Evolutionary conservation across 495 filamentous ascomycete genomes (phyloP).

Genomic region (Mycothermus thermophilus): DNA sequence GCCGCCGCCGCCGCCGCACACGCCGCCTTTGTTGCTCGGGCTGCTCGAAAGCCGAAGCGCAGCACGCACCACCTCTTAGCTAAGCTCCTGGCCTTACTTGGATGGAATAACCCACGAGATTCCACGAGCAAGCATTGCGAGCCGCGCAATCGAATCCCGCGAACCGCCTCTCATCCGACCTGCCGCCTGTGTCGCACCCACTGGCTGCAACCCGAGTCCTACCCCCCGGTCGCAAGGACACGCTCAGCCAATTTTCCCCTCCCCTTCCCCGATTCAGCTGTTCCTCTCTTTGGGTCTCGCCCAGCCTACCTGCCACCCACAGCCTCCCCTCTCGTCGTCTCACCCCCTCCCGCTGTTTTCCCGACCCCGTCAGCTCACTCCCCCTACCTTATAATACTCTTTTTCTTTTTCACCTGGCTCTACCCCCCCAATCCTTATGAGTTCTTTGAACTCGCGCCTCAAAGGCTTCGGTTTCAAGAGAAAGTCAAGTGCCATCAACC

Average conservation of each 20-base stretch:
- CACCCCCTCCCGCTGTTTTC: constrained; percentile 4
- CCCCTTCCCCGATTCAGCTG: constrained; percentile 11
- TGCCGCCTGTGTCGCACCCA: constrained; percentile 4
- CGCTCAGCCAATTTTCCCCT: constrained; percentile 9
- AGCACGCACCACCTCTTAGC: too few species aligned
- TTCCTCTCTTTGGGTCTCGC: constrained; percentile 7
- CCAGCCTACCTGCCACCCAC: constrained; percentile 14
- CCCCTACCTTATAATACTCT: constrained; percentile 15
- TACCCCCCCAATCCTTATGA: constrained; percentile 33
- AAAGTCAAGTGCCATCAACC: constrained; percentile 36
- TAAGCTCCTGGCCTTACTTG: constrained; percentile 1
- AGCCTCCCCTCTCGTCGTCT: constrained; percentile 10
- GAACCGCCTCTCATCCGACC: neutral
- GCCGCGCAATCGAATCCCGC: neutral
- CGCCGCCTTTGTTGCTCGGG: too few species aligned
- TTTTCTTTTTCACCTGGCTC: constrained; percentile 4
- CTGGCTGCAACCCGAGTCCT: constrained; percentile 8
- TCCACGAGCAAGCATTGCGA: constrained; percentile 9
- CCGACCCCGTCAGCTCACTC: constrained; percentile 6
- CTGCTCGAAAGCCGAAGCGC: too few species aligned
- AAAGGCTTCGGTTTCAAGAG: constrained; percentile 47
- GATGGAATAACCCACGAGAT: neutral
- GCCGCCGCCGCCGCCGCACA: too few species aligned
- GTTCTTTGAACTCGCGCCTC: constrained; percentile 47
- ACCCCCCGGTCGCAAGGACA: constrained; percentile 1